Evolutionary conservation across 2,329 filamentous ascomycete genomes (phyloP), one percentile per base, ranked within the genome.

Genomic region (Apiospora kogelbergensis): DNA sequence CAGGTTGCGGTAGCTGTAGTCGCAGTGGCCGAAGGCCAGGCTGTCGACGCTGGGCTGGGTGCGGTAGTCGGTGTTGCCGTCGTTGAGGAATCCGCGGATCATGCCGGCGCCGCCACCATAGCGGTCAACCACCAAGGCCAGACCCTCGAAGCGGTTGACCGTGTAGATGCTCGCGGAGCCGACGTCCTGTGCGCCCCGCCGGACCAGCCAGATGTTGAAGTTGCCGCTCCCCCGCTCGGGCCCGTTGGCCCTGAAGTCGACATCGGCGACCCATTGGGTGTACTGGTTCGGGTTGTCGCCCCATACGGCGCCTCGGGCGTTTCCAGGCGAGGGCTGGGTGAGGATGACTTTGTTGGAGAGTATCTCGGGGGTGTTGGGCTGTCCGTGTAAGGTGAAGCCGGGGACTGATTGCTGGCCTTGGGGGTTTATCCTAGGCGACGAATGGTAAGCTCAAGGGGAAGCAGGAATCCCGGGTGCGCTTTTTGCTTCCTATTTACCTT

Each of bases 281-380:
- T 90, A 84, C 74, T 88, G 81, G 65, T 92, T 84, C 42, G 86
- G 77, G 69, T 84, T 79, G 71, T 94, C 89, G 41, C 91, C 85
- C 95, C 96, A 99, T 74, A 96, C 79, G 65, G 93, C 91, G 70
- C 93, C 93, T 78, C 94, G 90, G 76, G 93, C 90, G 81, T 94
- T 94, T 68, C 96, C 96, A 6, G 94, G 94, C 65, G 90, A 90
- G 17, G 94, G 91, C 13, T 96, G 95, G 1, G 96, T 99, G 69
- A 99, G 88, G 78, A 99, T 92, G 70, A 98, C 78, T 79, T 95
- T 94, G 85, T 98, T 95, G 73, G 94, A 97, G 70, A 98, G 88
- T 70, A 91, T 80, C 76, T 91, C 87, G 73, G 89, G 89, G 44
- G 80, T 74, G 71, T 82, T 78, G 37, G 88, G 88, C 60, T 82